Evolutionary conservation across 148 eudicot species (phyloP), one percentile per base, ranked within the genome.

Genomic region (Drosera capensis): DNA sequence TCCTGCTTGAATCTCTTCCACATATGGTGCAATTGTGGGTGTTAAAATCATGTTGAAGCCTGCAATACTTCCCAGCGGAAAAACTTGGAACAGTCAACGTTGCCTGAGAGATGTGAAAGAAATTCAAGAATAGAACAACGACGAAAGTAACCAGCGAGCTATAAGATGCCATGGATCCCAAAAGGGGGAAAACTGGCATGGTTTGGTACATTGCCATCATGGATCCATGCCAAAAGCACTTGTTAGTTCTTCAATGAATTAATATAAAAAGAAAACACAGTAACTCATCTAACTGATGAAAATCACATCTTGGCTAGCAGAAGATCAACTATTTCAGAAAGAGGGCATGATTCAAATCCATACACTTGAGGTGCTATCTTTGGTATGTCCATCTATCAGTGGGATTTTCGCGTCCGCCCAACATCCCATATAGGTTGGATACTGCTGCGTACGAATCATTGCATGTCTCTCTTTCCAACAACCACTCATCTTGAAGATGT

Each of bases 1-100:
- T 88, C 96, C 52, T 94, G 67, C 57, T 88, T 88, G 67, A 88
- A 88, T 23, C 96, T 94, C 56, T 88, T 88, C 19, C 96, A 57
- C 96, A 87, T 1, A 87, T 79, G 14, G 73, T 68, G 64, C 96
- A 87, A 40, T 82, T 82, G 60, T 87, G 96, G 41, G 96, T 87
- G 65, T 87, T 94, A 49, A 94, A 90, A 0, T 94, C 96, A n/a
- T 82, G 80, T n/a, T n/a, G n/a, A n/a, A 38, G 83, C 83, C 58
- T 82, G 94, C 43, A 82, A 94, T 56, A 74, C 83, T 57, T 82
- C 96, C 6, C 82, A 77, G 49, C 83, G 96, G 49, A 87, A 46
- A 45, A 87, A 82, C 52, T 82, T 90, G 24, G 74, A 87, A 0
- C 90, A 77, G 30, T 94, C 96, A 5, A 90, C n/a, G n/a, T n/a